Conservation (phyloP, 225 moss, liverwort and hornwort species). For the Pseudoscleropodium purum region DNA sequence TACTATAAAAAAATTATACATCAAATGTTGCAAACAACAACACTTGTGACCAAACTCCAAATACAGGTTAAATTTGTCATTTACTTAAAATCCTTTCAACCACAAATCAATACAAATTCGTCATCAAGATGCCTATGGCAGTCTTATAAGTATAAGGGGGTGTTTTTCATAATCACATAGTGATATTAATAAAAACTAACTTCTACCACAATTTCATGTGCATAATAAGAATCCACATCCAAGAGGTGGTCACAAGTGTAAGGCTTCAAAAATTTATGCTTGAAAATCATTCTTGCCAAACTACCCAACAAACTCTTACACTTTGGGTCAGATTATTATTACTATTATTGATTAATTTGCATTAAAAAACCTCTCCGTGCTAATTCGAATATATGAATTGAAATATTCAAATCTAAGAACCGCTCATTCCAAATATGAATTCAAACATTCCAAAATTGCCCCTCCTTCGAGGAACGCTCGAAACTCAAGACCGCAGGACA, state of each 20-base stretch:
- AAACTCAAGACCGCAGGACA: neutral
- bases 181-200: neutral
- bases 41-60: too few species aligned
- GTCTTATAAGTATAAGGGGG: rapidly evolving
- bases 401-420: neutral
- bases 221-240: neutral
- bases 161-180: too few species aligned
- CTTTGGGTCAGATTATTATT: too few species aligned
- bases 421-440: neutral
- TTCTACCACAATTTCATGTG: too few species aligned
- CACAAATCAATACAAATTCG: neutral
- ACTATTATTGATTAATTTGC: neutral
- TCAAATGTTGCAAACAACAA: neutral
- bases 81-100: neutral
- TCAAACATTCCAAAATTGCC: neutral
- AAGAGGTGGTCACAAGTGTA: rapidly evolving
- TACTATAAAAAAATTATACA: neutral
- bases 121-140: rapidly evolving
- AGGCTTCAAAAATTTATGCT: neutral
- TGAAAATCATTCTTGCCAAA: neutral
- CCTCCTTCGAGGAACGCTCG: neutral
- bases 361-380: neutral
- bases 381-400: neutral
- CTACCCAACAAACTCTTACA: neutral
- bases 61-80: neutral